These are phyloP conservation scores for Roridomyces roridus DNA, from an alignment of 768 basidiomycete species.

Conservation along the genomic window DNA sequence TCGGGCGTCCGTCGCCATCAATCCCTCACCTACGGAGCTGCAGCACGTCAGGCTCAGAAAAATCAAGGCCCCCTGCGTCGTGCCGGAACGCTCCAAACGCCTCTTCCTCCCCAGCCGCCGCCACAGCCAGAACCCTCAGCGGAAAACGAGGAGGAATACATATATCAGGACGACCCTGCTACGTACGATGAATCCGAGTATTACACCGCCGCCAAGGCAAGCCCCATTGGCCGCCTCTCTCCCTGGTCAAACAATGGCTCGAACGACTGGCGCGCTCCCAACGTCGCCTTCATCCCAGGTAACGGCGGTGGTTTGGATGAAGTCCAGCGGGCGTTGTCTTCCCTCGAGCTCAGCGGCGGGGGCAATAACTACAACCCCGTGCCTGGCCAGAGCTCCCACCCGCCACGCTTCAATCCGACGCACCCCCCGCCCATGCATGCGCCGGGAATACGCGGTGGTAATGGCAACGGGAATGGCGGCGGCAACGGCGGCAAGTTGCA, in stretches of 20 bases:
- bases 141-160: slow-evolving; percentile 64
- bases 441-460: slow-evolving; percentile 47
- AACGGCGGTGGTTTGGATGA: slow-evolving; percentile 66
- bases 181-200: slow-evolving; percentile 67
- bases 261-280: slow-evolving; percentile 32
- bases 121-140: slow-evolving; percentile 48
- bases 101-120: slow-evolving; percentile 46
- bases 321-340: slow-evolving; percentile 74
- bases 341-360: slow-evolving; percentile 64
- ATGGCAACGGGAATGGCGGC: slow-evolving; percentile 38
- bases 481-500: slow-evolving; percentile 51
- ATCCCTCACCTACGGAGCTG: slow-evolving; percentile 76
- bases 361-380: slow-evolving; percentile 35
- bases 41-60: slow-evolving; percentile 58
- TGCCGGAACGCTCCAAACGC: slow-evolving; percentile 75
- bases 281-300: slow-evolving; percentile 31
- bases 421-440: slow-evolving; percentile 54
- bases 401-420: slow-evolving; percentile 71
- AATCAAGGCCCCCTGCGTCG: slow-evolving; percentile 63
- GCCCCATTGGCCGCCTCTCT: slow-evolving; percentile 65
- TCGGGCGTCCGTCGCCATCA: slow-evolving; percentile 81
- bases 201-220: slow-evolving; percentile 50
- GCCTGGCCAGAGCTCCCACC: slow-evolving; percentile 61
- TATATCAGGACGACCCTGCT: slow-evolving; percentile 54
- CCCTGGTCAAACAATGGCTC: slow-evolving; percentile 56